Percentiles rank a stretch among this genome's conserved stretches.
Evolutionary conservation across 2,329 filamentous ascomycete genomes (phyloP).

Genomic region (Periconia sp.): DNA sequence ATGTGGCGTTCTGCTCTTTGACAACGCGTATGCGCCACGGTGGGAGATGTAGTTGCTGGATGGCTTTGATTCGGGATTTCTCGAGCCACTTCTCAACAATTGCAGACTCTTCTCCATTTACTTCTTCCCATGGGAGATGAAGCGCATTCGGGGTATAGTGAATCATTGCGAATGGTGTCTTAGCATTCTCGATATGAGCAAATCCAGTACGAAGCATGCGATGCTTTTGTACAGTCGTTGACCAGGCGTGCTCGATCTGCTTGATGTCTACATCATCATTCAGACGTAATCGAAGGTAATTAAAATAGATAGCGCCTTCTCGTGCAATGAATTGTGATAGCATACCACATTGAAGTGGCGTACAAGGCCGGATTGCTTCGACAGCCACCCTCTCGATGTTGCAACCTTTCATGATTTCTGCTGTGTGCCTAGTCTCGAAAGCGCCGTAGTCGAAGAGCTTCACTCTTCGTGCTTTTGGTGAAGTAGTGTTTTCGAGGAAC

Average conservation of each 20-base stretch:
- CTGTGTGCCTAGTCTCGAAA: slow-evolving; percentile 57
- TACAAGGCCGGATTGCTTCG: slow-evolving; percentile 75
- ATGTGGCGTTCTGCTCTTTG: slow-evolving; percentile 18
- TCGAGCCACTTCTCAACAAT: slow-evolving; percentile 30
- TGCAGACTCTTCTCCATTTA: not conserved
- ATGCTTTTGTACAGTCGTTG: slow-evolving; percentile 58
- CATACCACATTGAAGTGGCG: slow-evolving; percentile 80
- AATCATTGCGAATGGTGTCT: slow-evolving; percentile 76
- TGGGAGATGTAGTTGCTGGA: slow-evolving; percentile 58
- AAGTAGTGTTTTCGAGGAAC: slow-evolving; percentile 14
- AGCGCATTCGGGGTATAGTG: slow-evolving; percentile 55
- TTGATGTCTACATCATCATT: slow-evolving; percentile 45
- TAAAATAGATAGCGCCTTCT: slow-evolving; percentile 74
- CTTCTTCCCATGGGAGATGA: slow-evolving; percentile 42
- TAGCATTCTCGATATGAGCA: slow-evolving; percentile 63
- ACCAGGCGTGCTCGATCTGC: slow-evolving; percentile 66
- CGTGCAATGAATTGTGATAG: slow-evolving; percentile 75
- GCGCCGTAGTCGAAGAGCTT: slow-evolving; percentile 53
- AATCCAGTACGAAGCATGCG: slow-evolving; percentile 82
- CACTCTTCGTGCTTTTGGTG: not conserved
- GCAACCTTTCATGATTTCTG: slow-evolving; percentile 36
- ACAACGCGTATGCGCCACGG: slow-evolving; percentile 69
- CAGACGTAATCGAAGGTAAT: slow-evolving; percentile 67
- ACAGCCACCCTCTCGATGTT: slow-evolving; percentile 47
- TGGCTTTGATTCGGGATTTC: slow-evolving; percentile 33